Percentiles rank a stretch among this genome's conserved stretches.
Evolutionary conservation across 1,284 basidiomycete species (phyloP).

Genomic region (Sporisorium graminicola): DNA sequence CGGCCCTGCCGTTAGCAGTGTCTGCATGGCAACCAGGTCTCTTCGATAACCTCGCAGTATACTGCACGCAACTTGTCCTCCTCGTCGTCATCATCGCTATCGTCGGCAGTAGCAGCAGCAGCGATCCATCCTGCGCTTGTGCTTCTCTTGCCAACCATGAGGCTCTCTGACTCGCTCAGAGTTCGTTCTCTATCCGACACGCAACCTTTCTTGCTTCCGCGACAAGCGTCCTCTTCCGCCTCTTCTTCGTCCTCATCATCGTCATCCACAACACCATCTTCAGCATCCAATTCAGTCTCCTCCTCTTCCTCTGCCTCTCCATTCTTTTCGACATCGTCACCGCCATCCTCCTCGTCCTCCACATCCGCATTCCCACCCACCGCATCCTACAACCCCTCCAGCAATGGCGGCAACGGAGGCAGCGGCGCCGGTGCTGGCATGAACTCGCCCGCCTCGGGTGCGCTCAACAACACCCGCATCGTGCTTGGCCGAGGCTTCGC

Average conservation of each 20-base stretch:
- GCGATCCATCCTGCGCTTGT: neutral
- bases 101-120: neutral
- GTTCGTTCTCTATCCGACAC: constrained; percentile 11
- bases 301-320: neutral
- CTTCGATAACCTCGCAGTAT: constrained; percentile 1
- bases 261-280: constrained; percentile 1
- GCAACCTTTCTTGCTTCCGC: constrained; percentile 1
- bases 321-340: neutral
- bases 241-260: constrained; percentile 9
- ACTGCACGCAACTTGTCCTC: too few relatives aligned
- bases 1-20: neutral
- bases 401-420: neutral
- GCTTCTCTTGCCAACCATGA: constrained; percentile 5
- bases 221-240: constrained; percentile 32
- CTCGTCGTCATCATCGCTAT: too few relatives aligned
- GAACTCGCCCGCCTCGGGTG: constrained; percentile 35
- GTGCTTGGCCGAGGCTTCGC: constrained; percentile 46
- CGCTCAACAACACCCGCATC: constrained; percentile 53
- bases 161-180: constrained; percentile 11
- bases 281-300: neutral
- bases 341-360: constrained; percentile 1
- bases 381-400: constrained; percentile 1
- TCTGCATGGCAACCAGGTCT: constrained; percentile 17
- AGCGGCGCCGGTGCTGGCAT: constrained; percentile 8
- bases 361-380: constrained; percentile 13